Conservation (phyloP, 768 basidiomycete species). For the Leccinum incarnatum region DNA sequence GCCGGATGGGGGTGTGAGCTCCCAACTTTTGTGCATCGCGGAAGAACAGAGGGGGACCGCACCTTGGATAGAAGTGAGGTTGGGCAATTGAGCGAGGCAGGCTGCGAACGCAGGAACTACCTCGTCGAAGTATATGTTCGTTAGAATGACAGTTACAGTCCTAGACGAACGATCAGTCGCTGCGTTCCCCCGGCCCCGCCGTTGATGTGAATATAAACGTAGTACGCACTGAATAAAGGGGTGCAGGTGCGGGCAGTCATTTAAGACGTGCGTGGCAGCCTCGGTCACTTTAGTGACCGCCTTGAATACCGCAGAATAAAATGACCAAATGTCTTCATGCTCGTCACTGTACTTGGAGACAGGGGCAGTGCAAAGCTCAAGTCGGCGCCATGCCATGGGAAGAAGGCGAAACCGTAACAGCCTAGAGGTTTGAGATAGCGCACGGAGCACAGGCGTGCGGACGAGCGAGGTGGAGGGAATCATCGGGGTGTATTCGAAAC, state of each 20-base stretch:
- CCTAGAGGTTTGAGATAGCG: slow-evolving; percentile 6
- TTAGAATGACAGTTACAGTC: slow-evolving; percentile 1
- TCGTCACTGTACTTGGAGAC: background rate
- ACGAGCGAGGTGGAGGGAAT: background rate
- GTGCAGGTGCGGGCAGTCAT: background rate
- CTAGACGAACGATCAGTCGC: background rate
- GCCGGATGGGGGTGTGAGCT: background rate
- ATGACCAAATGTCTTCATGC: background rate
- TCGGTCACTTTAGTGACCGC: background rate
- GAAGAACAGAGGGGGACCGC: background rate
- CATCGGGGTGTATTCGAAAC: background rate
- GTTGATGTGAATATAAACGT: background rate
- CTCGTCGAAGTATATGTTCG: background rate
- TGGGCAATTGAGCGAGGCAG: slow-evolving; percentile 3
- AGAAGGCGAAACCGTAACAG: slow-evolving; percentile 13
- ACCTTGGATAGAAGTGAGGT: slow-evolving; percentile 14
- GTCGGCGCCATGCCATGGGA: slow-evolving; percentile 12
- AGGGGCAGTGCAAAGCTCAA: slow-evolving; percentile 4
- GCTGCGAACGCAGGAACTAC: slow-evolving; percentile 7
- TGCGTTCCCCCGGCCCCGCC: too few relatives aligned
- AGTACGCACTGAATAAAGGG: slow-evolving; percentile 6
- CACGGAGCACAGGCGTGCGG: slow-evolving; percentile 1
- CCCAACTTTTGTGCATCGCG: background rate
- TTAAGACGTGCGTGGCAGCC: background rate
- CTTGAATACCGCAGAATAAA: background rate